phyloP scores from a whole-genome alignment of 192 early-diverging fungal genomes.

The Chytriomyces confervae region DNA sequence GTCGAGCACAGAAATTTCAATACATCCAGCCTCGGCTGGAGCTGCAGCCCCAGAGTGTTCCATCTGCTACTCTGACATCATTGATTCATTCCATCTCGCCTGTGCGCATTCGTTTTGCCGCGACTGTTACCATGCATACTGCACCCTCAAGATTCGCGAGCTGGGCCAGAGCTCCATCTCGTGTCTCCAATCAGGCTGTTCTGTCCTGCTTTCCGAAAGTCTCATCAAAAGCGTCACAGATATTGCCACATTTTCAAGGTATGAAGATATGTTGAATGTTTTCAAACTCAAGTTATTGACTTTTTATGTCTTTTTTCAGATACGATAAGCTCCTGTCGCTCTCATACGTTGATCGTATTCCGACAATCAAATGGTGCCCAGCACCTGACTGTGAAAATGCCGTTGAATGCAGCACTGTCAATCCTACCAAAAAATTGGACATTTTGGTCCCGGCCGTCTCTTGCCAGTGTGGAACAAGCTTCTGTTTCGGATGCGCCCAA shows the following conservation, averaged over 20 bases:
- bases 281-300: not conserved
- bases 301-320: conserved; percentile 46
- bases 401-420: conserved; percentile 43
- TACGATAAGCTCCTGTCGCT: conserved; percentile 78
- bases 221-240: not conserved
- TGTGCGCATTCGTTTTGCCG: no score
- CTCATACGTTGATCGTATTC: conserved; percentile 89
- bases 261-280: not conserved
- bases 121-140: no score
- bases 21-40: no score
- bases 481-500: conserved; percentile 92
- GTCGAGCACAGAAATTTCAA: no score
- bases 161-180: not conserved
- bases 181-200: not conserved
- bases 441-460: conserved; percentile 82
- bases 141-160: not conserved
- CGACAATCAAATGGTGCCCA: conserved; percentile 87
- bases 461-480: conserved; percentile 78
- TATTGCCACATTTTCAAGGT: not conserved
- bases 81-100: no score
- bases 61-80: no score
- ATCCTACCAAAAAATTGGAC: conserved; percentile 83
- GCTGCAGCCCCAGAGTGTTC: no score
- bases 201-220: not conserved
- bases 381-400: conserved; percentile 76